A percentile compares a stretch with the other conserved stretches of the same genome.
These are phyloP conservation scores for Dendryphion nanum DNA, from an alignment of 2,329 filamentous ascomycete species.

Conservation along the genomic window DNA sequence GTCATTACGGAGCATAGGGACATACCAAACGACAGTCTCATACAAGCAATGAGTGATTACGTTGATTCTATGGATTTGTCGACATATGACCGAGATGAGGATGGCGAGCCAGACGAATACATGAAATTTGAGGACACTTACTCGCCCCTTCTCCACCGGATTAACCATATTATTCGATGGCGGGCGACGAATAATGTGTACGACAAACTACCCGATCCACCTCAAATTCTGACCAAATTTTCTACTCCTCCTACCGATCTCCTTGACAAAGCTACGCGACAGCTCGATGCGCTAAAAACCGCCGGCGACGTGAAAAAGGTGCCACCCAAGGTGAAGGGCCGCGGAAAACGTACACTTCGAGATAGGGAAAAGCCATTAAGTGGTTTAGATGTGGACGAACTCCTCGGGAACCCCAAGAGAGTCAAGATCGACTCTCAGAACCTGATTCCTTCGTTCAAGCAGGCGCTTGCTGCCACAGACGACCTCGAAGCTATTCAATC, in stretches of 20 bases:
- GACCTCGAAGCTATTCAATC: slow-evolving; percentile 63
- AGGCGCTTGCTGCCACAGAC: slow-evolving; percentile 63
- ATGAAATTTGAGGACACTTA: slow-evolving; percentile 77
- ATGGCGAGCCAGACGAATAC: slow-evolving; percentile 66
- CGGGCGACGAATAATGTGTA: slow-evolving; percentile 73
- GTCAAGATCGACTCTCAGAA: slow-evolving; percentile 66
- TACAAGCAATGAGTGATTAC: slow-evolving; percentile 82
- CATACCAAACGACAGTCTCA: slow-evolving; percentile 72
- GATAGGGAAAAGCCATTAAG: slow-evolving; percentile 80
- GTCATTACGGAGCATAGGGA: slow-evolving; percentile 78
- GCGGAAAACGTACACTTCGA: slow-evolving; percentile 57
- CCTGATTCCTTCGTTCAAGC: slow-evolving; percentile 87
- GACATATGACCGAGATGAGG: slow-evolving; percentile 67
- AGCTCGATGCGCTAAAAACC: slow-evolving; percentile 63
- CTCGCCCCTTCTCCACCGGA: slow-evolving; percentile 81
- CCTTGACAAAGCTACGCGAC: slow-evolving; percentile 55
- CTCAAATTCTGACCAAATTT: slow-evolving; percentile 62
- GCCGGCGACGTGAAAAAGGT: slow-evolving; percentile 80
- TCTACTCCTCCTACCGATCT: slow-evolving; percentile 70
- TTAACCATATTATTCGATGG: slow-evolving; percentile 81
- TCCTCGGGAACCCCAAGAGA: slow-evolving; percentile 63
- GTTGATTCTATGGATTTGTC: slow-evolving; percentile 92
- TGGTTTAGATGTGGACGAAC: slow-evolving; percentile 79
- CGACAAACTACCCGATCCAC: slow-evolving; percentile 52
- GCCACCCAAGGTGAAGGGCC: slow-evolving; percentile 74